These are phyloP conservation scores for Neoarthrinium moseri DNA, from an alignment of 2,329 filamentous ascomycete species.

Conservation along the genomic window DNA sequence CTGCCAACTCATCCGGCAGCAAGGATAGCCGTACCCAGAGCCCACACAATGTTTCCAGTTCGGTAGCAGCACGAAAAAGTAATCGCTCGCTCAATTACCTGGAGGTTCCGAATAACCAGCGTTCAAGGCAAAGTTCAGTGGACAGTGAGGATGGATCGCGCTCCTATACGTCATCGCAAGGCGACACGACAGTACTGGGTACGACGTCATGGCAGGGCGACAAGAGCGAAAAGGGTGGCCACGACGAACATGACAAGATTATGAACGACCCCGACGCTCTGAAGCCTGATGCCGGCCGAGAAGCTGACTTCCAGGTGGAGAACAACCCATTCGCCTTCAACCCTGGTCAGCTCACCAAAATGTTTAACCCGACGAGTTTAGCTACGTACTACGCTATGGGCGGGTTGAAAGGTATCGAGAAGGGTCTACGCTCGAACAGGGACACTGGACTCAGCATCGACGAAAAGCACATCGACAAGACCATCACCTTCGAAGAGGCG, in stretches of 20 bases:
- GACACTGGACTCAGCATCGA: slow-evolving; percentile 74
- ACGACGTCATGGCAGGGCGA: slow-evolving; percentile 43
- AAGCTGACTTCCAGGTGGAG: slow-evolving; percentile 71
- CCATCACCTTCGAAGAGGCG: slow-evolving; percentile 71
- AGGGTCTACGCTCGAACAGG: slow-evolving; percentile 72
- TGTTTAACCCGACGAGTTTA: slow-evolving; percentile 86
- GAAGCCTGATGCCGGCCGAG: slow-evolving; percentile 72
- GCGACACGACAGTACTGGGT: slow-evolving; percentile 58
- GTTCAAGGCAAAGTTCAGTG: slow-evolving; percentile 67
- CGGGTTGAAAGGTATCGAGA: slow-evolving; percentile 74
- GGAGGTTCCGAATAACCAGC: slow-evolving; percentile 59
- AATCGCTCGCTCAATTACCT: slow-evolving; percentile 56
- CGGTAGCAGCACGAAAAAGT: slow-evolving; percentile 44
- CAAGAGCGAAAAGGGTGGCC: slow-evolving; percentile 31
- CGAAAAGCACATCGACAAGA: slow-evolving; percentile 64
- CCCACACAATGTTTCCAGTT: slow-evolving; percentile 69
- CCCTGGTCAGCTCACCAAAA: slow-evolving; percentile 79
- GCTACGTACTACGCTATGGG: slow-evolving; percentile 79
- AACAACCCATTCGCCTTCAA: slow-evolving; percentile 85
- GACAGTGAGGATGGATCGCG: slow-evolving; percentile 69
- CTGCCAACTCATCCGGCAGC: slow-evolving; percentile 62
- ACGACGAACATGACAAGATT: slow-evolving; percentile 50
- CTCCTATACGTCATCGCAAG: slow-evolving; percentile 57
- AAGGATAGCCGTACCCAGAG: slow-evolving; percentile 68
- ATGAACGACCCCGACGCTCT: slow-evolving; percentile 68